Percentiles rank a stretch among this genome's conserved stretches.
phyloP scores from a whole-genome alignment of 495 filamentous ascomycete species.

The Aspergillus bertholletiae region DNA sequence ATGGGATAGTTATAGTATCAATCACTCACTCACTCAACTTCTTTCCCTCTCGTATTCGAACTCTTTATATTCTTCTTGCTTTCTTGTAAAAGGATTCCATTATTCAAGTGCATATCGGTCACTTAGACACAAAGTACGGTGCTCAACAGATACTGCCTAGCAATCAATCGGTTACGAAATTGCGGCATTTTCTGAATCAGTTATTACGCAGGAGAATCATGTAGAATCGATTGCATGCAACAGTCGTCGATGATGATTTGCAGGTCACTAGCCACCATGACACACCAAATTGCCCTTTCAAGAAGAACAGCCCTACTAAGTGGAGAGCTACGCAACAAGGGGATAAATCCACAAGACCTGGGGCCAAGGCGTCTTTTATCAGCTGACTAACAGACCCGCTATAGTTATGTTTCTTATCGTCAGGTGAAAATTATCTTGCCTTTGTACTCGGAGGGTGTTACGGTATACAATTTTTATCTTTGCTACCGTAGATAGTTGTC shows the following conservation, averaged over 20 bases:
- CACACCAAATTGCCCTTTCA: constrained; percentile 19
- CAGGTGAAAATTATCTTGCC: too few species aligned
- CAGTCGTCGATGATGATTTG: constrained; percentile 20
- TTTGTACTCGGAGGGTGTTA: background rate
- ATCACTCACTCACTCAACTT: too few species aligned
- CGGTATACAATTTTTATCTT: too few species aligned
- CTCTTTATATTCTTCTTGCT: too few species aligned
- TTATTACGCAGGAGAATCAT: constrained; percentile 19
- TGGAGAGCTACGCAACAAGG: constrained; percentile 5
- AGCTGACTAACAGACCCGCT: constrained; percentile 16
- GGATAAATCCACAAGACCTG: constrained; percentile 1
- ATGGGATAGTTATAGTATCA: too few species aligned
- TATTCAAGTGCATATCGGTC: too few species aligned
- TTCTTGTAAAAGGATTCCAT: too few species aligned
- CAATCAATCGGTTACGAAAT: background rate
- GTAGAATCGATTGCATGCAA: constrained; percentile 4
- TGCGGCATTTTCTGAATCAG: constrained; percentile 21
- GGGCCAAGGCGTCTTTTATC: constrained; percentile 7
- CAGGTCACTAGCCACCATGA: constrained; percentile 24
- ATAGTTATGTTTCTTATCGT: too few species aligned
- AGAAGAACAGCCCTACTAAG: constrained; percentile 21
- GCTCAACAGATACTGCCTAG: too few species aligned
- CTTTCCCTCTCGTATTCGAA: too few species aligned
- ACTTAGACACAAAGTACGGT: too few species aligned
- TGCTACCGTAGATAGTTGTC: too few species aligned